phyloP scores from a whole-genome alignment of 257 asterid species.

The Agastache rugosa region DNA sequence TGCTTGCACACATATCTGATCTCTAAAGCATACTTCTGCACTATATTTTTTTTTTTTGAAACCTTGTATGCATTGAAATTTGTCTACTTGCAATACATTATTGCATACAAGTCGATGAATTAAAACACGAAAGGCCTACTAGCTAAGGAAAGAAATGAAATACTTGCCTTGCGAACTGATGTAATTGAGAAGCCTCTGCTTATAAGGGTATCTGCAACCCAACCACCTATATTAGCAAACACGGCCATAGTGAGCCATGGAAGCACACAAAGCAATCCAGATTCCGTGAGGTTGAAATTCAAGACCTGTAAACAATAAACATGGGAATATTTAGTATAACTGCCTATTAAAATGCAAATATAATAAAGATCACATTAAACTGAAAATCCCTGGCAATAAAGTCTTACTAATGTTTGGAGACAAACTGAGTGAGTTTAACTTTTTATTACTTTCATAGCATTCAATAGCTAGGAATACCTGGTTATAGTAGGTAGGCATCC shows the following conservation, averaged over 20 bases:
- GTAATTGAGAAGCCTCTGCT: constrained; percentile 86
- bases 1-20: not conserved
- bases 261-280: constrained; percentile 83
- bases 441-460: constrained; percentile 15
- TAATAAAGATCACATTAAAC: not conserved
- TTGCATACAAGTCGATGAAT: constrained; percentile 20
- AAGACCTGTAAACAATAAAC: constrained; percentile 58
- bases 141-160: constrained; percentile 8
- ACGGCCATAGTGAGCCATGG: constrained; percentile 98
- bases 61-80: not conserved
- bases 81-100: not conserved
- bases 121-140: constrained; percentile 4
- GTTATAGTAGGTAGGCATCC: constrained; percentile 99
- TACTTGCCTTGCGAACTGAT: constrained; percentile 51
- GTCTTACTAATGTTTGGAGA: constrained; percentile 10
- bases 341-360: no score
- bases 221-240: constrained; percentile 92
- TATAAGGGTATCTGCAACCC: constrained; percentile 93
- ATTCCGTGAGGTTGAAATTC: constrained; percentile 95
- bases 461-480: constrained; percentile 59
- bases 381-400: not conserved
- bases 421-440: constrained; percentile 20
- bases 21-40: constrained; percentile 12
- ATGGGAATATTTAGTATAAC: not conserved
- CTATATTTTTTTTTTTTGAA: not conserved